phyloP scores from a whole-genome alignment of 2,329 filamentous ascomycete genomes.

The Neophaeococcomyces mojaviensis region DNA sequence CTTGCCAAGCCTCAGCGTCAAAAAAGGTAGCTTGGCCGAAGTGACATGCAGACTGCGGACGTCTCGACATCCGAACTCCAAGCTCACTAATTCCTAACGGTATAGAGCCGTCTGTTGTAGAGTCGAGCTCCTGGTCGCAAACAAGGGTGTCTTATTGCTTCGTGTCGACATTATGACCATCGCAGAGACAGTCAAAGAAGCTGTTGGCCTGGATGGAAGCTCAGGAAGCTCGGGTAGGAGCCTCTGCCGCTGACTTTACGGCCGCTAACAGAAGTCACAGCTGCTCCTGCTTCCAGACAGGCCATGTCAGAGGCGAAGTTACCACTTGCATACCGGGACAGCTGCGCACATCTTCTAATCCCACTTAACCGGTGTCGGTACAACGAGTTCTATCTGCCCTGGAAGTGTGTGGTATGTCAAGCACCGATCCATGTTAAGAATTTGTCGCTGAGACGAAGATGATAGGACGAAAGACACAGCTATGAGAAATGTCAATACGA shows the following conservation, averaged over 20 bases:
- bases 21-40: too few relatives aligned
- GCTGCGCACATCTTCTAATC: slow-evolving; percentile 88
- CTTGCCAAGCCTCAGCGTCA: too few relatives aligned
- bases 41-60: too few relatives aligned
- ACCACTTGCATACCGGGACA: slow-evolving; percentile 86
- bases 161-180: slow-evolving; percentile 16
- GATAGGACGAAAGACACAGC: slow-evolving; percentile 84
- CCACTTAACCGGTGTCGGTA: slow-evolving; percentile 91
- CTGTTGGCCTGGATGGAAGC: slow-evolving; percentile 37
- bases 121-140: background rate
- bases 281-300: slow-evolving; percentile 61
- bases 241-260: slow-evolving; percentile 6
- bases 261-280: slow-evolving; percentile 12
- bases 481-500: slow-evolving; percentile 99
- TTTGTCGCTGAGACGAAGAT: slow-evolving; percentile 2
- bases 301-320: slow-evolving; percentile 89
- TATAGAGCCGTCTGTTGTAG: background rate
- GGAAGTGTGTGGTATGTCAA: slow-evolving; percentile 84
- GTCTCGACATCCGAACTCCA: too few relatives aligned
- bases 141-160: background rate
- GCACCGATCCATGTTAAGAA: slow-evolving; percentile 2
- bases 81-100: too few relatives aligned
- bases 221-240: slow-evolving; percentile 4
- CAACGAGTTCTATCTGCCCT: slow-evolving; percentile 88
- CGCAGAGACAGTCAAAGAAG: slow-evolving; percentile 43